These are phyloP conservation scores for Pseudogymnoascus pannorum DNA, from an alignment of 2,329 filamentous ascomycete genomes.

Conservation along the genomic window DNA sequence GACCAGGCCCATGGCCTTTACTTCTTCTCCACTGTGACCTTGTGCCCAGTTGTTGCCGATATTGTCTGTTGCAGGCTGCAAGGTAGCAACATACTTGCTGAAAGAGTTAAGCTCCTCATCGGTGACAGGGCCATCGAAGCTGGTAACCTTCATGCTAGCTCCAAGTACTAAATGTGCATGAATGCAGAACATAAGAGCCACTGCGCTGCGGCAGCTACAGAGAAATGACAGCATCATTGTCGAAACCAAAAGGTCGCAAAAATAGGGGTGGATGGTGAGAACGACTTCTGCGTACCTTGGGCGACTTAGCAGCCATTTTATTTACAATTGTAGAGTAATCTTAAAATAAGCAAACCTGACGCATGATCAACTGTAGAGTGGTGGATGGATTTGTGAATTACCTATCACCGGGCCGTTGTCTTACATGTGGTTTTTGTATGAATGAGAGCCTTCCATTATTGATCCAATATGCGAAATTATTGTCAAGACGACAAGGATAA, in stretches of 20 bases:
- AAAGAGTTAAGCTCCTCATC: constrained; percentile 18
- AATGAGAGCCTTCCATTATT: neutral
- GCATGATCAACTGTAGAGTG: neutral
- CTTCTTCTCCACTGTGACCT: constrained; percentile 15
- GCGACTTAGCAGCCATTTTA: neutral
- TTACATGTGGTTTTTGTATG: neutral
- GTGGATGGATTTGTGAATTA: neutral
- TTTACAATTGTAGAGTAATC: neutral
- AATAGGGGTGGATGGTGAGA: neutral
- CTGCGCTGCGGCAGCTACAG: neutral
- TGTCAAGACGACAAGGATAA: neutral
- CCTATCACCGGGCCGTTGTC: neutral
- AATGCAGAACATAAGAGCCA: neutral
- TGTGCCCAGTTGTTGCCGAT: neutral
- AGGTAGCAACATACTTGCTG: constrained; percentile 9
- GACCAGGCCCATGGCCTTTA: constrained; percentile 19
- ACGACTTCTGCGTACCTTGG: neutral
- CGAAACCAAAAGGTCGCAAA: neutral
- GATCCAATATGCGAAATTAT: neutral
- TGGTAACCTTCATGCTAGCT: constrained; percentile 12
- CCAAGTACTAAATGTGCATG: neutral
- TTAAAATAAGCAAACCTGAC: neutral
- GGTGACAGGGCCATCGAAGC: constrained; percentile 18
- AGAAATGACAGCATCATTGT: neutral
- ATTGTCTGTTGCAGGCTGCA: neutral